Percentiles rank a stretch among this genome's conserved stretches.
phyloP scores from a whole-genome alignment of 1,284 basidiomycete species.

The Heliocybe sulcata region DNA sequence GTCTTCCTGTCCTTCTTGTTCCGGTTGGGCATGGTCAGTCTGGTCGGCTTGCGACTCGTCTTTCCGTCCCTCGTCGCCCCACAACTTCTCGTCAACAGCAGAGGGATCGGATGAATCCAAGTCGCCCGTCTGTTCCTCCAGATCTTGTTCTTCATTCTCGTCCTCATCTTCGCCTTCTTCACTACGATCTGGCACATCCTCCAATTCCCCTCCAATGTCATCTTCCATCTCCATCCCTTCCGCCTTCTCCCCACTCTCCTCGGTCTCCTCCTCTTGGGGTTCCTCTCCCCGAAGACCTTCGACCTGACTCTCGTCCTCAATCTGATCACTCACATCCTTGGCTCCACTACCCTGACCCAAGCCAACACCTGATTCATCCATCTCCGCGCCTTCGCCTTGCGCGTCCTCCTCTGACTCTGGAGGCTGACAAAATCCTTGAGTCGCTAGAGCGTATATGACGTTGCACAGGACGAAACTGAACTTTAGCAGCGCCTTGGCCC shows the following conservation, averaged over 20 bases:
- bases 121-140: slow-evolving; percentile 82
- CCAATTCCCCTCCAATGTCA: slow-evolving; percentile 76
- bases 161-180: slow-evolving; percentile 47
- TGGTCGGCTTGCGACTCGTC: slow-evolving; percentile 45
- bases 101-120: slow-evolving; percentile 84
- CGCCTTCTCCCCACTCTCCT: slow-evolving; percentile 43
- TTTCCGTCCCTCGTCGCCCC: slow-evolving; percentile 74
- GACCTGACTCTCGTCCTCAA: slow-evolving; percentile 93
- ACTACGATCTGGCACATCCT: slow-evolving; percentile 65
- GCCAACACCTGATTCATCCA: slow-evolving; percentile 56
- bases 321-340: slow-evolving; percentile 88
- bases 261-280: slow-evolving; percentile 36
- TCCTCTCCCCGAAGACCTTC: slow-evolving; percentile 81
- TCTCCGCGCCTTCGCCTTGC: slow-evolving; percentile 40
- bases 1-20: slow-evolving; percentile 51
- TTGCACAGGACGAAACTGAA: slow-evolving; percentile 75
- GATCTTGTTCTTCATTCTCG: slow-evolving; percentile 47
- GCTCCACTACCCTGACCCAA: slow-evolving; percentile 81
- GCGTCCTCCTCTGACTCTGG: slow-evolving; percentile 47
- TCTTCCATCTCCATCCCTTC: slow-evolving; percentile 73
- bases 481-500: slow-evolving; percentile 83
- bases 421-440: slow-evolving; percentile 91
- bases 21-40: slow-evolving; percentile 43
- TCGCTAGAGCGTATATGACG: slow-evolving; percentile 68
- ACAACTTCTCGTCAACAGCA: slow-evolving; percentile 93